A percentile compares a stretch with the other conserved stretches of the same genome.
Conservation (phyloP, 1,139 yeast species). For the Zygoascus hellenicus region DNA sequence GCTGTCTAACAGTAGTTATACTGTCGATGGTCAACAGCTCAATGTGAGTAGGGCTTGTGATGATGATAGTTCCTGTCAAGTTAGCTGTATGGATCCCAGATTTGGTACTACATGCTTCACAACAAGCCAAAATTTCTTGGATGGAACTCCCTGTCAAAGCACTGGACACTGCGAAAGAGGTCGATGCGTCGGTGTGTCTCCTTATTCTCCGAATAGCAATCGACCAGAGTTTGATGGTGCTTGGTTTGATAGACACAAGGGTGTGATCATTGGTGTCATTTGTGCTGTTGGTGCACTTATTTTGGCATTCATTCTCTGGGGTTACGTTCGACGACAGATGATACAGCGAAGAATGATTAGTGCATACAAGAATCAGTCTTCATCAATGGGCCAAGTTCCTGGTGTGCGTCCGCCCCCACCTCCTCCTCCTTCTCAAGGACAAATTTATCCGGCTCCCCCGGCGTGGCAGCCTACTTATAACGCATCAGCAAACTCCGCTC, state of each 20-base stretch:
- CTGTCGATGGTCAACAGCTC: slow-evolving; percentile 24
- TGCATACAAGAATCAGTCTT: not conserved
- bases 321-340: slow-evolving; percentile 1
- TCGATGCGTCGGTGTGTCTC: slow-evolving; percentile 29
- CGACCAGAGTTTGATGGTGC: slow-evolving; percentile 15
- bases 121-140: slow-evolving; percentile 33
- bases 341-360: slow-evolving; percentile 1
- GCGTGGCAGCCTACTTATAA: not conserved
- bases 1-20: slow-evolving; percentile 27
- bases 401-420: slow-evolving; percentile 3
- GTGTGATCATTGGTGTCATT: slow-evolving; percentile 24
- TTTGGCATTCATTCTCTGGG: not conserved
- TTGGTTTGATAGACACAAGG: slow-evolving; percentile 25
- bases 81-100: slow-evolving; percentile 31
- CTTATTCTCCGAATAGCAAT: slow-evolving; percentile 5
- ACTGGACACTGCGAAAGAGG: slow-evolving; percentile 33
- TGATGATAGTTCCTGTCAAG: slow-evolving; percentile 29
- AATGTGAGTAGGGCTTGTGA: slow-evolving; percentile 32
- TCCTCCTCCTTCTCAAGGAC: not conserved
- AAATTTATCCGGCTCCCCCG: not conserved
- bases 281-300: slow-evolving; percentile 24
- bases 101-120: slow-evolving; percentile 28
- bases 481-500: not conserved
- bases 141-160: slow-evolving; percentile 36
- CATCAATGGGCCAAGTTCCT: not conserved